Conservation (phyloP, 2,329 filamentous ascomycete genomes). For the Aspergillus melleus region DNA sequence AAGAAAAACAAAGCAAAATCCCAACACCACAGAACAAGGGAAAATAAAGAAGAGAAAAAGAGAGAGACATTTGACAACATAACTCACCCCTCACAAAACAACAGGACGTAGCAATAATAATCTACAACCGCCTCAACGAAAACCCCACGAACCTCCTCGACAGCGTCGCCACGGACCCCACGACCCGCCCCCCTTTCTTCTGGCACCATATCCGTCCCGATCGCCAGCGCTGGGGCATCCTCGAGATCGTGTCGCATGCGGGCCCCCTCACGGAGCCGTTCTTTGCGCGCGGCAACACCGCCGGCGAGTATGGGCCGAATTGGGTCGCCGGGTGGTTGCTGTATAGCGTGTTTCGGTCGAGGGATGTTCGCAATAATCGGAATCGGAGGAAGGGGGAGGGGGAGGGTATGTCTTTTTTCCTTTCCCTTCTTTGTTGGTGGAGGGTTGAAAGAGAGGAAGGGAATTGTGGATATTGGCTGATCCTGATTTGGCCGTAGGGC, state of each 20-base stretch:
- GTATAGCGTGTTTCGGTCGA: conserved; percentile 50
- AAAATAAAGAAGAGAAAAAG: background rate
- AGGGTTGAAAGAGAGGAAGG: too few species aligned
- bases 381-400: conserved; percentile 42
- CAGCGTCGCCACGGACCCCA: conserved; percentile 37
- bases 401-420: conserved; percentile 7
- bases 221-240: conserved; percentile 42
- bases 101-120: conserved; percentile 47
- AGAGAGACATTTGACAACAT: background rate
- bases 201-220: conserved; percentile 50
- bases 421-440: too few species aligned
- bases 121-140: conserved; percentile 45
- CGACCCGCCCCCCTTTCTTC: conserved; percentile 44
- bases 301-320: conserved; percentile 47
- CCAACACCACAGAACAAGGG: too few species aligned
- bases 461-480: background rate
- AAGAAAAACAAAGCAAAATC: too few species aligned
- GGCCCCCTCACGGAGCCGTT: conserved; percentile 38
- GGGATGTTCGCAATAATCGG: conserved; percentile 48
- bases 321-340: conserved; percentile 50
- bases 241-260: conserved; percentile 45
- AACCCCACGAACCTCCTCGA: conserved; percentile 44
- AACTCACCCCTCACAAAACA: background rate
- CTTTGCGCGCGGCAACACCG: conserved; percentile 43
- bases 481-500: conserved; percentile 7